Base-by-base conservation (phyloP, 225 moss, liverwort and hornwort genomes). In the Polytrichum commune region DNA sequence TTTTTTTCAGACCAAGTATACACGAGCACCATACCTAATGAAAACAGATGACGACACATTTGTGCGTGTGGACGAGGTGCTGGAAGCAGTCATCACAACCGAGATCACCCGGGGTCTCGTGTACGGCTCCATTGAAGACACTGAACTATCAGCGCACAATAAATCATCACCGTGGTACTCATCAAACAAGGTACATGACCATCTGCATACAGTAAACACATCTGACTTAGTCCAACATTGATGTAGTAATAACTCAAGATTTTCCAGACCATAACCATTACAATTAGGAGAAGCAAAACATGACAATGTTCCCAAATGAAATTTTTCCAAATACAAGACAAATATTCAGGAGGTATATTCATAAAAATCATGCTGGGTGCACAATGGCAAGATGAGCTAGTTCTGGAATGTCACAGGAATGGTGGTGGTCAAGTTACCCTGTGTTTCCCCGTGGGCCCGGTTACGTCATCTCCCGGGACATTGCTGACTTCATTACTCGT, bases 31-130 rank as follows among this genome's bases (percentile, higher is more conserved):
- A 46, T 74, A 71, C 35, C 64, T 74, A 1, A 69, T 79, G 74
- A 79, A 53, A 64, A 79, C 78, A 27, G 78, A 74, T 19, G 74
- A 79, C 32, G 73, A 74, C 70, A 79, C 74, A 16, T 78, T 74
- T 78, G 78, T 74, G 46, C 74, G 74, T 16, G 73, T 69, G 38
- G 74, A 78, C 46, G 29, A 53, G 58, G 69, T 74, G 53, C 27
- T 78, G 35, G 53, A 64, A 10, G 78, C 70, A 33, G 70, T 65
- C 29, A 69, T 53, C 23, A 22, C 69, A 53, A 70, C 60, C 7
- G 70, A 74, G 69, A 60, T 55, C 19, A 33, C 54, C 7, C 46
- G 26, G 25, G 61, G 79, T 27, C 74, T 79, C 20, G 55, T 74
- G 29, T 74, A 58, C 27, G 74, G 69, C 29, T 74, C 79, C 20